A percentile compares a stretch with the other conserved stretches of the same genome.
phyloP scores from a whole-genome alignment of 352 stramenopile species.

The Globisporangium nagaii region DNA sequence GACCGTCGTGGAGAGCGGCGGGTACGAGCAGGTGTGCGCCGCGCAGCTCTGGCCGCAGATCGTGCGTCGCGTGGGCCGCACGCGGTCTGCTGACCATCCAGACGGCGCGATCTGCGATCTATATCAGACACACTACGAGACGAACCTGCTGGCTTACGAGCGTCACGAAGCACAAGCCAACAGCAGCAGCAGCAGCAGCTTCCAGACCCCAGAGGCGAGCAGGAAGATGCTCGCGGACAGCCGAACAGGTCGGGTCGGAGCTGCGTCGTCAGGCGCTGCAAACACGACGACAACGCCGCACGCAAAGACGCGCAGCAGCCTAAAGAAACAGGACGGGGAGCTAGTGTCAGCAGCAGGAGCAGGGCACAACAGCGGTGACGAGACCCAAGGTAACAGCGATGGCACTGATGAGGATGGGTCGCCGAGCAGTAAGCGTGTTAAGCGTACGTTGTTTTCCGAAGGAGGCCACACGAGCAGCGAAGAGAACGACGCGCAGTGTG shows the following conservation, averaged over 20 bases:
- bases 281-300: constrained; percentile 28
- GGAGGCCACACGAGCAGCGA: constrained; percentile 47
- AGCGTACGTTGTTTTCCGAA: constrained; percentile 63
- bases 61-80: constrained; percentile 56
- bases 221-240: constrained; percentile 10
- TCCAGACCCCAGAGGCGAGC: constrained; percentile 24
- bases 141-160: constrained; percentile 48
- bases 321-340: constrained; percentile 24
- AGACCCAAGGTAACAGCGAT: constrained; percentile 9
- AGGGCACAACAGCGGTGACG: neutral
- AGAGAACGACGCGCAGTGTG: constrained; percentile 34
- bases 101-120: constrained; percentile 34
- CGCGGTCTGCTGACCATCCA: constrained; percentile 36
- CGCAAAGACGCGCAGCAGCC: constrained; percentile 44
- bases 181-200: neutral
- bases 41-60: constrained; percentile 42
- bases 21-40: constrained; percentile 39
- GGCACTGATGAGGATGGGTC: constrained; percentile 11
- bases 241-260: neutral
- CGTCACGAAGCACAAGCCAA: constrained; percentile 17
- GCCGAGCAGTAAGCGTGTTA: constrained; percentile 33
- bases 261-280: constrained; percentile 2
- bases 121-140: constrained; percentile 56
- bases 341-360: neutral
- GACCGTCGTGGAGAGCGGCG: constrained; percentile 43